Conservation (phyloP, 352 stramenopile species). For the Pythium sp. region DNA sequence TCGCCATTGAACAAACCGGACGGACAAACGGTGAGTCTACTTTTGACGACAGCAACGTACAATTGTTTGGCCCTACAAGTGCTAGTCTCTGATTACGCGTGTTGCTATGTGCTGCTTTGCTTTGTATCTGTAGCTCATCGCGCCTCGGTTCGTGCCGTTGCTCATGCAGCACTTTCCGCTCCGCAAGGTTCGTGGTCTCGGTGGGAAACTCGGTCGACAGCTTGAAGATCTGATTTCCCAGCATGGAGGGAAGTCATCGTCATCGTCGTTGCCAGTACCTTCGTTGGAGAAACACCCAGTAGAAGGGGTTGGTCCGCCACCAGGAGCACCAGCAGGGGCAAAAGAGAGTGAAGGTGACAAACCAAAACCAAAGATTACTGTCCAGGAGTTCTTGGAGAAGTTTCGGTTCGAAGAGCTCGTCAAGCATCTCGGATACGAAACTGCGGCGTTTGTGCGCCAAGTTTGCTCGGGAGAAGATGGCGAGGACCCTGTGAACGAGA, state of each 20-base stretch:
- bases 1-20: slow-evolving; percentile 83
- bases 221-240: slow-evolving; percentile 60
- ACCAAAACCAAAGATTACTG: slow-evolving; percentile 28
- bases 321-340: slow-evolving; percentile 10
- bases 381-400: slow-evolving; percentile 47
- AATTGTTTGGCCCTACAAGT: not conserved
- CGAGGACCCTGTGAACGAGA: slow-evolving; percentile 66
- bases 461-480: slow-evolving; percentile 68
- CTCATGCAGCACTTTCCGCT: slow-evolving; percentile 76
- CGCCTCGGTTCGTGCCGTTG: slow-evolving; percentile 50
- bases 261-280: not conserved
- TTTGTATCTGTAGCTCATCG: slow-evolving; percentile 35
- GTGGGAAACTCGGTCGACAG: slow-evolving; percentile 74
- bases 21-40: slow-evolving; percentile 51
- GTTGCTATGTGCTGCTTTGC: not conserved
- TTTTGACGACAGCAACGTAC: not conserved
- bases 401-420: slow-evolving; percentile 53
- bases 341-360: slow-evolving; percentile 21
- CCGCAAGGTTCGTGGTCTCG: slow-evolving; percentile 70
- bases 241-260: slow-evolving; percentile 12
- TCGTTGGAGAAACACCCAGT: not conserved
- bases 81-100: not conserved
- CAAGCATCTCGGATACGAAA: slow-evolving; percentile 58
- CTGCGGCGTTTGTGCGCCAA: slow-evolving; percentile 46
- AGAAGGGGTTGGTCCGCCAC: not conserved